These are phyloP conservation scores for Ogataea glucozyma DNA, from an alignment of 805 yeast species.

Conservation along the genomic window DNA sequence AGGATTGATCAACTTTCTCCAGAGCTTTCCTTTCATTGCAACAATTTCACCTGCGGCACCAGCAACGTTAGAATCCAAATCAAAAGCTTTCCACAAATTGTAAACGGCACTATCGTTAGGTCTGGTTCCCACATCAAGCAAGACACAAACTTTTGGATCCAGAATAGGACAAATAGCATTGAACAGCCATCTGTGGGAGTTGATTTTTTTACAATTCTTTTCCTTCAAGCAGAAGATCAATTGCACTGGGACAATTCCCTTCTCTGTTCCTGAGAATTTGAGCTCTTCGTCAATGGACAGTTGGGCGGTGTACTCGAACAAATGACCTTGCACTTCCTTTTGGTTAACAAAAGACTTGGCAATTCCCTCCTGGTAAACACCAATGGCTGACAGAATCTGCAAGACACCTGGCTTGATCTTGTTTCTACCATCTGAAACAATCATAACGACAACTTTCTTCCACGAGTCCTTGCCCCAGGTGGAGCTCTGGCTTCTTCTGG, in stretches of 20 bases:
- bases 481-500: slow-evolving; percentile 75
- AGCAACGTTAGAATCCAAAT: slow-evolving; percentile 92
- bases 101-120: slow-evolving; percentile 89
- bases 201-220: slow-evolving; percentile 87
- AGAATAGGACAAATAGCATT: slow-evolving; percentile 91
- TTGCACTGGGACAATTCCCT: slow-evolving; percentile 93
- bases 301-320: slow-evolving; percentile 95
- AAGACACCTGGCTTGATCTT: slow-evolving; percentile 83
- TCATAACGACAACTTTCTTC: slow-evolving; percentile 92
- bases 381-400: slow-evolving; percentile 89
- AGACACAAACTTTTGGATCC: slow-evolving; percentile 85
- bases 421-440: slow-evolving; percentile 92
- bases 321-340: slow-evolving; percentile 87
- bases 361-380: slow-evolving; percentile 95
- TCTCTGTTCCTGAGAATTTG: slow-evolving; percentile 87
- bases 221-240: slow-evolving; percentile 91
- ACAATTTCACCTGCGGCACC: slow-evolving; percentile 99
- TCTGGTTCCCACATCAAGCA: slow-evolving; percentile 96
- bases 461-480: slow-evolving; percentile 97
- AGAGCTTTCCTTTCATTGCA: slow-evolving; percentile 89
- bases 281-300: slow-evolving; percentile 86
- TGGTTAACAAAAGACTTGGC: slow-evolving; percentile 93
- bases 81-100: slow-evolving; percentile 97
- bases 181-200: slow-evolving; percentile 97
- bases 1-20: slow-evolving; percentile 81